phyloP scores from a whole-genome alignment of 2,329 filamentous ascomycete genomes.

The Zymoseptoria passerinii region DNA sequence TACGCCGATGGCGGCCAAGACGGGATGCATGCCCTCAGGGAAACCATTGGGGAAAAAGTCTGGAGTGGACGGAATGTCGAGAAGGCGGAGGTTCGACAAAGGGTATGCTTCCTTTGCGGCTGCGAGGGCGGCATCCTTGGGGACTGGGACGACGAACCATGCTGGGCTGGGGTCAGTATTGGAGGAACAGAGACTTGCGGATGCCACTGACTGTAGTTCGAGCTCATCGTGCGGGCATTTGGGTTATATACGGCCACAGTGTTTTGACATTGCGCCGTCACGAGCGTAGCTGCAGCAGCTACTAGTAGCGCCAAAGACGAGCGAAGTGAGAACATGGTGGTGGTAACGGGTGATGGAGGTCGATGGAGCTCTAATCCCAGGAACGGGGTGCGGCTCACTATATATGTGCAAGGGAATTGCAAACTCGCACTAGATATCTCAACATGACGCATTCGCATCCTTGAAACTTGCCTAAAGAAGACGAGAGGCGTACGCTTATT shows the following conservation, averaged over 20 bases:
- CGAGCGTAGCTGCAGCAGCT: not conserved
- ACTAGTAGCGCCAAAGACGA: not conserved
- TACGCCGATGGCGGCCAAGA: slow-evolving; percentile 9
- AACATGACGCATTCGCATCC: no score
- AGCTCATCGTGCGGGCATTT: slow-evolving; percentile 11
- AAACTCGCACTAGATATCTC: no score
- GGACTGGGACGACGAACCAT: slow-evolving; percentile 17
- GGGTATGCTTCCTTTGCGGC: slow-evolving; percentile 14
- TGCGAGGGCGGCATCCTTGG: slow-evolving; percentile 12
- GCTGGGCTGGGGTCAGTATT: slow-evolving; percentile 2
- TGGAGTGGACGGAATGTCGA: slow-evolving; percentile 12
- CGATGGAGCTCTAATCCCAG: no score
- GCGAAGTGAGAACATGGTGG: not conserved
- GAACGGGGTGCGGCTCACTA: no score
- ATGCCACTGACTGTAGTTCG: slow-evolving; percentile 11
- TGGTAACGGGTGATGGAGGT: no score
- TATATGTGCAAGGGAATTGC: no score
- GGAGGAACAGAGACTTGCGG: not conserved
- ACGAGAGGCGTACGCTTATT: not conserved
- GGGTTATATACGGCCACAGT: slow-evolving; percentile 17
- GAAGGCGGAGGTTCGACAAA: slow-evolving; percentile 5
- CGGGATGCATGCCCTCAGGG: slow-evolving; percentile 15
- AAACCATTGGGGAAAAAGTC: slow-evolving; percentile 18
- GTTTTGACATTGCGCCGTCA: slow-evolving; percentile 17
- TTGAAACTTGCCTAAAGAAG: not conserved